These are phyloP conservation scores for Puccinellia tenuiflora DNA, from an alignment of 176 grass and related monocot species.

Conservation along the genomic window DNA sequence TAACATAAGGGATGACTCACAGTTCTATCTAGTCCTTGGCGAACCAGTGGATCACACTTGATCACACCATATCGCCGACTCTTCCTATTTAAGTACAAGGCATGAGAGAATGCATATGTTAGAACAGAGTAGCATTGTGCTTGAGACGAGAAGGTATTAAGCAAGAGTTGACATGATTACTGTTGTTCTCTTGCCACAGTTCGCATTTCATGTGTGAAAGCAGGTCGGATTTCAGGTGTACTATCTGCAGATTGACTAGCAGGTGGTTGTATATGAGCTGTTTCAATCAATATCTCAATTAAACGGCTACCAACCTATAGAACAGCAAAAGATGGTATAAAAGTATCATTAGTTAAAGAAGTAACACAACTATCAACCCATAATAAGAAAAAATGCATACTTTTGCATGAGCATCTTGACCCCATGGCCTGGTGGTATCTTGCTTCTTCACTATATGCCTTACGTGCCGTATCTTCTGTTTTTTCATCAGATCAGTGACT, in stretches of 20 bases:
- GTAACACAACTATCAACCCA: not conserved
- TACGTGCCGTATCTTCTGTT: conserved; percentile 66
- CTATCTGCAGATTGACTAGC: conserved; percentile 66
- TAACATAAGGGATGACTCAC: conserved; percentile 44
- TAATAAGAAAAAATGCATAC: conserved; percentile 35
- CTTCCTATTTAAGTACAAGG: conserved; percentile 49
- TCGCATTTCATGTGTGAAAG: conserved; percentile 72
- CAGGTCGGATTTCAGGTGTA: conserved; percentile 88
- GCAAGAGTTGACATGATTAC: conserved; percentile 45
- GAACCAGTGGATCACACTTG: conserved; percentile 85
- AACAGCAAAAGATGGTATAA: conserved; percentile 15
- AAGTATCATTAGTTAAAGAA: conserved; percentile 1
- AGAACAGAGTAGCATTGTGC: conserved; percentile 11
- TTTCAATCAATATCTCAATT: conserved; percentile 84
- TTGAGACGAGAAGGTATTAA: conserved; percentile 14
- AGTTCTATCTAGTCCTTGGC: conserved; percentile 87
- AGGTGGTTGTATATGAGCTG: conserved; percentile 91
- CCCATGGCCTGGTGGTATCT: conserved; percentile 78
- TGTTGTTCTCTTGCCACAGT: conserved; percentile 45
- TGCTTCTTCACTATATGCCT: conserved; percentile 65
- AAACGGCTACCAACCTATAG: conserved; percentile 91
- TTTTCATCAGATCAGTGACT: conserved; percentile 80
- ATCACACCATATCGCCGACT: conserved; percentile 83
- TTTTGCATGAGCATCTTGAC: conserved; percentile 88
- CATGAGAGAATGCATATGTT: conserved; percentile 22